Evolutionary conservation across 495 filamentous ascomycete species (phyloP), one percentile per base, ranked within the genome.

Genomic region (Usnea hakonensis): DNA sequence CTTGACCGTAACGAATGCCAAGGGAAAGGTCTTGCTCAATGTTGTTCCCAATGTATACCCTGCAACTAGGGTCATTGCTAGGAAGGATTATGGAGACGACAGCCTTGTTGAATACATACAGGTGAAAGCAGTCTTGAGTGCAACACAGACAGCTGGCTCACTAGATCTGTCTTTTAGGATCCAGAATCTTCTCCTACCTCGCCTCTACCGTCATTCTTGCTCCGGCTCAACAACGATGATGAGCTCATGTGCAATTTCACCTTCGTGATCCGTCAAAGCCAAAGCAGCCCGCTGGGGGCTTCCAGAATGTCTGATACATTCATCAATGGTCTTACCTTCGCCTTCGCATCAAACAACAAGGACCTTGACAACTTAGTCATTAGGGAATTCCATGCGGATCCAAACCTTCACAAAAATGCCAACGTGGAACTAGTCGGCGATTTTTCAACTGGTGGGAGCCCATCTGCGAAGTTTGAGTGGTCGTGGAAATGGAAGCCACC

Each of bases 401-500:
- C 95, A 1, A 98, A 98, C 72, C 77, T 98, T 35, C 94, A 98
- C 77, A 96, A 96, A 70, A 97, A 97, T 67, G 83, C 91, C 30
- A 97, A 96, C 73, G 94, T 98, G 16, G 88, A 93, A 63, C 77
- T 98, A 17, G 85, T 97, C 10, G 94, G 94, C 0, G 90, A 94
- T 71, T 96, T 83, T 72, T 80, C 84, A 0, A 98, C 94, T 1
- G 85, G 82, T 13, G 90, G 91, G 21, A 88, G 80, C 63, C 76
- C 86, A 14, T 91, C 90, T 6, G 88, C 96, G 55, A 87, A 92
- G 30, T 96, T 97, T 71, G 87, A 94, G 36, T 98, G 93, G 90
- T 85, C 85, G 23, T 98, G 94, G 94, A 90, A 83, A 77, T 98
- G 94, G 94, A 89, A 88, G 66, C 91, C 94, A 17, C 94, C 94